Conservation (phyloP, 2,329 filamentous ascomycete genomes). For the Epichloe glyceriae region DNA sequence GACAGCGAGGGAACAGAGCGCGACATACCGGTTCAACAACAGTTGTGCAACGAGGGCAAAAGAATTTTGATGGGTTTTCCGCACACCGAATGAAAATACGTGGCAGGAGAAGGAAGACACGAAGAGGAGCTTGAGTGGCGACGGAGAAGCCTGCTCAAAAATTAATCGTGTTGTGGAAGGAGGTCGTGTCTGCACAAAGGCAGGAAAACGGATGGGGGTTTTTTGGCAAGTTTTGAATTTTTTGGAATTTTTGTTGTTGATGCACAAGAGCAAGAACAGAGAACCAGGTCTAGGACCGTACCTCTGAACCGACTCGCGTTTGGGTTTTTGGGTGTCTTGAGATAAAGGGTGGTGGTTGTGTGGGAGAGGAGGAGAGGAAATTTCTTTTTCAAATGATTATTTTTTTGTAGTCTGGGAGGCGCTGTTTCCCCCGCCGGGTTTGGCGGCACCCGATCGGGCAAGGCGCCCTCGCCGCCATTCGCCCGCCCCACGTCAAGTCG, state of each 20-base stretch:
- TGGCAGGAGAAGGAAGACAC: conserved; percentile 3
- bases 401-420: no score
- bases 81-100: conserved; percentile 1
- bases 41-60: background rate
- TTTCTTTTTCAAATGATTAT: conserved; percentile 21
- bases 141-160: conserved; percentile 7
- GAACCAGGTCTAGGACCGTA: conserved; percentile 45
- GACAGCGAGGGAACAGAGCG: background rate
- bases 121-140: conserved; percentile 2
- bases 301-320: conserved; percentile 39
- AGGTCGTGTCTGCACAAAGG: conserved; percentile 17
- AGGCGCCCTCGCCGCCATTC: no score
- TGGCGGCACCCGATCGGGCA: no score
- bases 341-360: conserved; percentile 37
- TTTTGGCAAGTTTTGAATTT: conserved; percentile 45
- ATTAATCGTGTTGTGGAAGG: conserved; percentile 6
- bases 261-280: conserved; percentile 46
- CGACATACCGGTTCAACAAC: conserved; percentile 3
- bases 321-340: conserved; percentile 28
- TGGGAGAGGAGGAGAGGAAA: conserved; percentile 29
- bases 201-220: conserved; percentile 34
- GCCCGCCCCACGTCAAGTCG: no score
- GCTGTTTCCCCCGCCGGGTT: no score
- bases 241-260: conserved; percentile 41
- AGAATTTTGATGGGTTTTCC: background rate